Evolutionary conservation across 371 early-diverging fungal species (phyloP).

Genomic region (Mortierella sp.): DNA sequence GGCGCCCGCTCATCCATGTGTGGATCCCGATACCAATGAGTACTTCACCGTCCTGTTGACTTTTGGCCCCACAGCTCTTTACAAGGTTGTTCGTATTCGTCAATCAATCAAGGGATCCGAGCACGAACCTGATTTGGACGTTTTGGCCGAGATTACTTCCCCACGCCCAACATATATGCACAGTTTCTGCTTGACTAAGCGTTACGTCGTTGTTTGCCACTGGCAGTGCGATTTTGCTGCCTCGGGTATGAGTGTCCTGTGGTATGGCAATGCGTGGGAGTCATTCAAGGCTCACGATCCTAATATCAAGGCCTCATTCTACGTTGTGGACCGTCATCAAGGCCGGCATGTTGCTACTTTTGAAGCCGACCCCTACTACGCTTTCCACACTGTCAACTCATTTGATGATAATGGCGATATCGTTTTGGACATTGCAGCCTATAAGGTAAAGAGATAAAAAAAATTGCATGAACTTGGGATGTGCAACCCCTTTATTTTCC

Average conservation of each 20-base stretch:
- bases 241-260: slow-evolving; percentile 59
- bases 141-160: slow-evolving; percentile 62
- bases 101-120: slow-evolving; percentile 41
- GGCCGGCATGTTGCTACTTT: slow-evolving; percentile 65
- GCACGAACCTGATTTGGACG: slow-evolving; percentile 49
- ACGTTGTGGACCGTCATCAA: slow-evolving; percentile 62
- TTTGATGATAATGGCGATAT: slow-evolving; percentile 62
- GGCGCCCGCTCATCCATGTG: slow-evolving; percentile 69
- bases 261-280: slow-evolving; percentile 59
- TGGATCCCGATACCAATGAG: slow-evolving; percentile 66
- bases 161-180: slow-evolving; percentile 69
- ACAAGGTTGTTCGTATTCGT: slow-evolving; percentile 50
- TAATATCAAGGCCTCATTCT: slow-evolving; percentile 58
- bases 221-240: slow-evolving; percentile 61
- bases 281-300: slow-evolving; percentile 59
- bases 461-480: background rate
- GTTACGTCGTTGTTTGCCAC: slow-evolving; percentile 68
- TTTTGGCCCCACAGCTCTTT: slow-evolving; percentile 53
- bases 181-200: slow-evolving; percentile 68
- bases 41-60: slow-evolving; percentile 60
- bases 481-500: slow-evolving; percentile 27
- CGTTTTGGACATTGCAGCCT: slow-evolving; percentile 38
- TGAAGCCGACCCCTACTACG: slow-evolving; percentile 61
- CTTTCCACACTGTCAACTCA: slow-evolving; percentile 69
- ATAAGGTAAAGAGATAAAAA: slow-evolving; percentile 21